These are phyloP conservation scores for Circinella minor DNA, from an alignment of 371 early-diverging fungal species.

Conservation along the genomic window DNA sequence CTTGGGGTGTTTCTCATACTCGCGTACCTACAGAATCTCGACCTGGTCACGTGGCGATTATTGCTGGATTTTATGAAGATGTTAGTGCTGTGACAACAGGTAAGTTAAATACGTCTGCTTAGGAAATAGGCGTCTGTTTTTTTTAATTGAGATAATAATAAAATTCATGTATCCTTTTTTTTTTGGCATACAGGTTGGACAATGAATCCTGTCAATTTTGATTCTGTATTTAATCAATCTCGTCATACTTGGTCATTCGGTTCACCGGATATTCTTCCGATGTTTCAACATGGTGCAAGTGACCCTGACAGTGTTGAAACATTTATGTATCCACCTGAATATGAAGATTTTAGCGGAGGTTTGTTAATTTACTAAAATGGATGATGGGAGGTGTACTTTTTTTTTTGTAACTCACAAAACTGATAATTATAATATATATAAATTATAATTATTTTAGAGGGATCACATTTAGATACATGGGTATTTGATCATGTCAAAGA, in stretches of 20 bases:
- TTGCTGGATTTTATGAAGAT: conserved; percentile 98
- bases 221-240: conserved; percentile 92
- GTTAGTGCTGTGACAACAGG: conserved; percentile 96
- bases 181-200: conserved; percentile 81
- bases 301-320: conserved; percentile 80
- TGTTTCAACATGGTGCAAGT: conserved; percentile 92
- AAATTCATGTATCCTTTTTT: background rate
- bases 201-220: conserved; percentile 96
- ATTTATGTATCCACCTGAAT: conserved; percentile 88
- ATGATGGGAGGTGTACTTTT: too few relatives aligned
- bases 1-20: conserved; percentile 95
- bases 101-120: conserved; percentile 12
- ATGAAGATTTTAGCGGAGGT: conserved; percentile 88
- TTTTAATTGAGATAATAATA: too few relatives aligned
- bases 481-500: conserved; percentile 76
- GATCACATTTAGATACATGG: conserved; percentile 86
- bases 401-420: too few relatives aligned
- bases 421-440: too few relatives aligned
- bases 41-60: conserved; percentile 97
- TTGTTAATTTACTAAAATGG: background rate
- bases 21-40: conserved; percentile 97
- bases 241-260: conserved; percentile 96
- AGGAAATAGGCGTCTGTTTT: background rate
- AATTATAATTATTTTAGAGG: conserved; percentile 55
- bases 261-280: conserved; percentile 95